Evolutionary conservation across 306 rosid genomes (phyloP).

Genomic region (Alnus glutinosa): DNA sequence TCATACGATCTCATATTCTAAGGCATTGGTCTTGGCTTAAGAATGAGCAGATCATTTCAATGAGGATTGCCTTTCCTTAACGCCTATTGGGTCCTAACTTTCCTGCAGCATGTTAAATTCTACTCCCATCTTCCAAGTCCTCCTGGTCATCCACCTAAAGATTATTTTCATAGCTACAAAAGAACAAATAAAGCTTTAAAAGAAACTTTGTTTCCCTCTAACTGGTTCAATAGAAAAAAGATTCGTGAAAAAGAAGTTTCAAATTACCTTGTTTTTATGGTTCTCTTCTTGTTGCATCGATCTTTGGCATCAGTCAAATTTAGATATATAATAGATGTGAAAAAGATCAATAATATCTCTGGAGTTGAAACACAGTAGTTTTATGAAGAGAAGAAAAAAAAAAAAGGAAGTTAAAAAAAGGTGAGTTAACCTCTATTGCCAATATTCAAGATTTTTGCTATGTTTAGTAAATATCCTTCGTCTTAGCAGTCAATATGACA

Average conservation of each 20-base stretch:
- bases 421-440: no score
- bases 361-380: no score
- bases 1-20: no score
- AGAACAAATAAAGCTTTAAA: no score
- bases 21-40: not conserved
- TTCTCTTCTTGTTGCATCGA: not conserved
- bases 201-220: no score
- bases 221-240: no score
- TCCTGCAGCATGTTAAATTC: not conserved
- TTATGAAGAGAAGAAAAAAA: no score
- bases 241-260: no score
- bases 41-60: not conserved
- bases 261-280: not conserved
- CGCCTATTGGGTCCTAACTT: not conserved
- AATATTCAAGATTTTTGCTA: not conserved
- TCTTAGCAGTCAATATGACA: not conserved
- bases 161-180: no score
- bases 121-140: no score
- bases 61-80: not conserved
- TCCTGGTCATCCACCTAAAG: no score
- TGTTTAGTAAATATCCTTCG: not conserved
- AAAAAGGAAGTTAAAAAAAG: no score
- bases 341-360: not conserved
- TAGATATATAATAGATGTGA: not conserved
- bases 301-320: not conserved